A percentile compares a stretch with the other conserved stretches of the same genome.
These are phyloP conservation scores for Boechera divaricarpa DNA, from an alignment of 345 rosid species.

Conservation along the genomic window DNA sequence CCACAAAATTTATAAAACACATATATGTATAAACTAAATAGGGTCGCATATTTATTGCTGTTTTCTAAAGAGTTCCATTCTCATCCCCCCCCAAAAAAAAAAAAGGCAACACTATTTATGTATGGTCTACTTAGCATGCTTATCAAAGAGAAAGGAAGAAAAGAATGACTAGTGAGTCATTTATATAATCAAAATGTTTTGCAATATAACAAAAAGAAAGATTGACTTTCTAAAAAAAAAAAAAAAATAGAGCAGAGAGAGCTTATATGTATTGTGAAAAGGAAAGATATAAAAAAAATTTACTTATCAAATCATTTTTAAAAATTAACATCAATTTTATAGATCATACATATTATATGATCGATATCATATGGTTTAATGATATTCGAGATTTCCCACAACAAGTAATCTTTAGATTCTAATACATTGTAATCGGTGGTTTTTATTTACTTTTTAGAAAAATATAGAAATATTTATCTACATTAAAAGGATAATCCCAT, in stretches of 20 bases:
- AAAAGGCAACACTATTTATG: constrained; percentile 38
- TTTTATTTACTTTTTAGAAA: not conserved
- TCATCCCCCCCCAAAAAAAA: constrained; percentile 9
- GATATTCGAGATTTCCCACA: not conserved
- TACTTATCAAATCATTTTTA: not conserved
- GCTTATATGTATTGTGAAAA: not conserved
- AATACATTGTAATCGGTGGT: not conserved
- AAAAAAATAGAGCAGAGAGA: not conserved
- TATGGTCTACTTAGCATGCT: constrained; percentile 48
- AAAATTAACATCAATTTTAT: not conserved
- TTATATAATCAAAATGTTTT: constrained; percentile 1
- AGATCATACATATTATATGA: not conserved
- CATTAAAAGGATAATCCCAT: not conserved
- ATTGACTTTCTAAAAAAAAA: too few relatives aligned
- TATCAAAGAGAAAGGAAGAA: constrained; percentile 32
- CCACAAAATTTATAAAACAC: constrained; percentile 8
- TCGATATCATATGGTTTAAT: not conserved
- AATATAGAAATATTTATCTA: not conserved
- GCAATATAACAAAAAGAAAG: not conserved
- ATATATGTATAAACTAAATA: not conserved
- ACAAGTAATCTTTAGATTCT: not conserved
- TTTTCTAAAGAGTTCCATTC: constrained; percentile 35
- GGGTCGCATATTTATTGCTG: constrained; percentile 27
- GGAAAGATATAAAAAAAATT: not conserved
- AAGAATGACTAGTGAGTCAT: constrained; percentile 22